Evolutionary conservation across 1,139 yeast species (phyloP), one percentile per base, ranked within the genome.

Genomic region (Yamadazyma diospyri): DNA sequence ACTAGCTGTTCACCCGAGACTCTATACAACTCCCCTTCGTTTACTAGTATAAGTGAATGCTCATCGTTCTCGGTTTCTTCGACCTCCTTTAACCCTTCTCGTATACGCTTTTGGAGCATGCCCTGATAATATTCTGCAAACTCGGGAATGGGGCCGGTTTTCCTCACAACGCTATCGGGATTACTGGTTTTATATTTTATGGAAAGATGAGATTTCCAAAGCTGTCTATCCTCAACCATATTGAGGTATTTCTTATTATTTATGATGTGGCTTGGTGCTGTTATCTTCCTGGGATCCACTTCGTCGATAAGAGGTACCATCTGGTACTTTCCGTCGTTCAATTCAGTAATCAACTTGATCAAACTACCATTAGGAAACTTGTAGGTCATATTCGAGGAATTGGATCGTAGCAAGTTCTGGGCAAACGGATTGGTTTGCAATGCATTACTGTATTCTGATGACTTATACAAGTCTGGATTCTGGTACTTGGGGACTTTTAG

Each of bases 331-430:
- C 13, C 27, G 8, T 23, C 35, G 3, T n/a, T 14, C 4, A 19
- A n/a, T 10, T 25, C 27, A 1, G 43, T 35, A 2, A 24, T 13
- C 6, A 43, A 11, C 16, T 27, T 23, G 4, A 43, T 25, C 9
- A 45, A 27, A 19, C 33, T 18, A 9, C 50, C 50, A 25, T 26
- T 38, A 3, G 45, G 46, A 23, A 43, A 42, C 24, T 46, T 32
- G 7, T 29, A 24, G 6, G 38, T 33, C 5, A 25, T 12, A 7
- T 36, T 20, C 16, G 41, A 46, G 22, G 33, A 30, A 27, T 41
- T 36, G 9, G 47, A 43, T 20, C 35, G 10, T 3, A 36, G 11
- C 11, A 46, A 29, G 13, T 38, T 35, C 4, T 9, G 7, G 6
- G 45, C 47, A 20, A 46, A 34, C 4, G 47, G 44, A 28, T 42